These are phyloP conservation scores for Cerioporus squamosus DNA, from an alignment of 1,284 basidiomycete genomes.

Conservation along the genomic window DNA sequence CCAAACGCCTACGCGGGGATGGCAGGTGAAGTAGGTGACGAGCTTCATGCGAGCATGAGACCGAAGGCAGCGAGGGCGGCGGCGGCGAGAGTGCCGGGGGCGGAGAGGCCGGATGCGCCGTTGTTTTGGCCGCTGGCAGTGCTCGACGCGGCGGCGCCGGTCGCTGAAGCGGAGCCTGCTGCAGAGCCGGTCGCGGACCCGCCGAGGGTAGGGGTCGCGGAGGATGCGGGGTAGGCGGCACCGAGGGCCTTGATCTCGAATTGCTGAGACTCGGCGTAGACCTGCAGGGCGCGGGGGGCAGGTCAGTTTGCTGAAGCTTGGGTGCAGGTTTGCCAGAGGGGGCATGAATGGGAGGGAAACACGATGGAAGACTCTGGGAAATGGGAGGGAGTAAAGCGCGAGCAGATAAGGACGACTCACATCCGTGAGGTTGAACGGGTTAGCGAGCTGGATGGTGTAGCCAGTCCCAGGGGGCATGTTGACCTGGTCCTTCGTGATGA, in stretches of 20 bases:
- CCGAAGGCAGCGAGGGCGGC: conserved; percentile 33
- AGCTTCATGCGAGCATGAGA: conserved; percentile 28
- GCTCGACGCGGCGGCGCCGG: conserved; percentile 30
- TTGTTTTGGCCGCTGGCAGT: conserved; percentile 15
- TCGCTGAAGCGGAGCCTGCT: conserved; percentile 21
- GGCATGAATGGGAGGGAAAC: neutral
- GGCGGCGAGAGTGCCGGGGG: conserved; percentile 30
- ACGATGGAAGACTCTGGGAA: neutral
- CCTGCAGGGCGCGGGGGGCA: conserved; percentile 38
- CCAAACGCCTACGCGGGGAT: neutral
- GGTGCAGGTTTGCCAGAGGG: neutral
- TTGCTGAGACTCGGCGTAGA: conserved; percentile 61
- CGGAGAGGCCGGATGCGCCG: conserved; percentile 26
- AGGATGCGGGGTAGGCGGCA: conserved; percentile 60
- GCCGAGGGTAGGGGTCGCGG: conserved; percentile 39
- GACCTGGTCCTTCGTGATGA: conserved; percentile 52
- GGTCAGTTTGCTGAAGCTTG: too few species aligned
- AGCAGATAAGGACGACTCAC: conserved; percentile 35
- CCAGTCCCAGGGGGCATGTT: conserved; percentile 47
- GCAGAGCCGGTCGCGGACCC: conserved; percentile 27
- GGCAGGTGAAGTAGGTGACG: neutral
- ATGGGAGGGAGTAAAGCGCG: neutral
- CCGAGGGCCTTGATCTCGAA: conserved; percentile 73
- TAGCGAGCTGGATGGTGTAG: conserved; percentile 63
- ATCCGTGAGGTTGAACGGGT: conserved; percentile 59